Conservation (phyloP, 148 eudicot species). For the Chenopodium formosanum region DNA sequence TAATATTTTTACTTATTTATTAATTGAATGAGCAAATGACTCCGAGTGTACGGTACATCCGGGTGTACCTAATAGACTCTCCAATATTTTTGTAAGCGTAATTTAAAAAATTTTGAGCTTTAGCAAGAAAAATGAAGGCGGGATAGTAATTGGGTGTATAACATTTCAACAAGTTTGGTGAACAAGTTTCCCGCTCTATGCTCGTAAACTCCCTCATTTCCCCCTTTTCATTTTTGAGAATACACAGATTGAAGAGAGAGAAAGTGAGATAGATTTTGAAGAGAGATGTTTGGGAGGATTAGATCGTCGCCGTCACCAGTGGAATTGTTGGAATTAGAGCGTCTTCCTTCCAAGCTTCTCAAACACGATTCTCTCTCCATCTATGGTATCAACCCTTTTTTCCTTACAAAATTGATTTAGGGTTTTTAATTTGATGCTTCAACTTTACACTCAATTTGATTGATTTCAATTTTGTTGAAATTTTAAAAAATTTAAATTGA, state of each 20-base stretch:
- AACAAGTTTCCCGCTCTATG: slow-evolving; percentile 15
- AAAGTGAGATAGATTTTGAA: too few relatives aligned
- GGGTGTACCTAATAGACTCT: too few relatives aligned
- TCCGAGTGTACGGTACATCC: too few relatives aligned
- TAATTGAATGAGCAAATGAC: too few relatives aligned
- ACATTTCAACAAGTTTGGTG: too few relatives aligned
- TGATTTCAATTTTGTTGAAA: too few relatives aligned
- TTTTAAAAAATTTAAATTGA: neutral
- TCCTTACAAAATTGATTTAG: too few relatives aligned
- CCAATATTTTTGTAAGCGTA: too few relatives aligned
- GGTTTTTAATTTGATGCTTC: neutral
- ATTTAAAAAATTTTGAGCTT: too few relatives aligned
- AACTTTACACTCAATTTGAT: neutral
- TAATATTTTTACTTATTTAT: too few relatives aligned
- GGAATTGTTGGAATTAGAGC: slow-evolving; percentile 57
- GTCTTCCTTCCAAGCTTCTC: slow-evolving; percentile 51
- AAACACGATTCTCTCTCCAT: slow-evolving; percentile 79
- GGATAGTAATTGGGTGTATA: too few relatives aligned
- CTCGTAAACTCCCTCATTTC: neutral
- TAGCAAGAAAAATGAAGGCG: too few relatives aligned
- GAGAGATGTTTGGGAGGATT: slow-evolving; percentile 54
- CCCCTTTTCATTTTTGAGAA: neutral
- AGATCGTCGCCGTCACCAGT: slow-evolving; percentile 51
- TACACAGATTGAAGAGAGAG: neutral
- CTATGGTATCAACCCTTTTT: slow-evolving; percentile 40